These are phyloP conservation scores for Bullera alba DNA, from an alignment of 768 basidiomycete genomes.

Conservation along the genomic window DNA sequence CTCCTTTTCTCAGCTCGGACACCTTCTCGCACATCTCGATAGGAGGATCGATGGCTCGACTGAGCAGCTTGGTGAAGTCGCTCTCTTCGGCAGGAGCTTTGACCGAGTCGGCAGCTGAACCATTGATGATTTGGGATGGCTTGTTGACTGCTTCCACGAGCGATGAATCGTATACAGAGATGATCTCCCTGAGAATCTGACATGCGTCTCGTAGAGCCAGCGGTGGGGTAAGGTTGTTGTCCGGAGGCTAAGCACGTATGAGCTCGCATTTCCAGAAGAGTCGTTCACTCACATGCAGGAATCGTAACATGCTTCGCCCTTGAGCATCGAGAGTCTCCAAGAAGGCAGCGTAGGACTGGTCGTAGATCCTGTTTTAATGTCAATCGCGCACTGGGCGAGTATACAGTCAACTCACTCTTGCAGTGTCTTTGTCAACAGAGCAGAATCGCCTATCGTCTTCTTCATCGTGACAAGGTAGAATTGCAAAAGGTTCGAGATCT, in stretches of 20 bases:
- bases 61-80: conserved; percentile 66
- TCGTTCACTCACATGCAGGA: conserved; percentile 48
- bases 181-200: conserved; percentile 78
- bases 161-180: conserved; percentile 80
- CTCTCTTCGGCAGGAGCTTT: too few relatives aligned
- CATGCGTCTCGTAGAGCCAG: conserved; percentile 71
- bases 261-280: conserved; percentile 23
- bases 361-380: conserved; percentile 59
- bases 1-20: conserved; percentile 55
- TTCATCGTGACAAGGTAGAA: conserved; percentile 92
- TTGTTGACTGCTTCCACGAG: conserved; percentile 61
- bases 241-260: conserved; percentile 40
- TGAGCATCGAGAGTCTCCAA: conserved; percentile 80
- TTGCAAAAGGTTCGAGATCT: conserved; percentile 86
- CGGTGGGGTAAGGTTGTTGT: conserved; percentile 70
- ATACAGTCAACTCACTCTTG: conserved; percentile 57
- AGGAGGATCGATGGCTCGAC: conserved; percentile 77
- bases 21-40: conserved; percentile 65
- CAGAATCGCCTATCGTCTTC: conserved; percentile 78
- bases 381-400: background rate
- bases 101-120: too few relatives aligned
- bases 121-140: background rate
- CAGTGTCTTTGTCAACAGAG: conserved; percentile 66
- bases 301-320: conserved; percentile 57
- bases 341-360: conserved; percentile 73